A percentile compares a stretch with the other conserved stretches of the same genome.
phyloP scores from a whole-genome alignment of 768 basidiomycete genomes.

The Suillus weaverae region DNA sequence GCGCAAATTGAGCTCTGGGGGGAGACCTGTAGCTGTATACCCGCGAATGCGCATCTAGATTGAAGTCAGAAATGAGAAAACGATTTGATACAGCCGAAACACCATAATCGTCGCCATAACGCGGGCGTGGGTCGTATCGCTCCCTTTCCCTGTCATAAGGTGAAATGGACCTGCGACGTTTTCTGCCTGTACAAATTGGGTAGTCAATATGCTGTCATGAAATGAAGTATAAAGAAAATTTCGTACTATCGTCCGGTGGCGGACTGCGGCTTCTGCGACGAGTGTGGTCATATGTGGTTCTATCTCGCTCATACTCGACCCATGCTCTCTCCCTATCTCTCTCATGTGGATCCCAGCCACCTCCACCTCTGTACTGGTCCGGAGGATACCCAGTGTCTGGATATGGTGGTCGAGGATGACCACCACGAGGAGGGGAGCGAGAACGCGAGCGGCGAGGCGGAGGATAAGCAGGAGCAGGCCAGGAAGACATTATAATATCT shows the following conservation, averaged over 20 bases:
- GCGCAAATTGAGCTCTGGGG: conserved; percentile 53
- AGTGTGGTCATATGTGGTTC: conserved; percentile 63
- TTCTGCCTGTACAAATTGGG: conserved; percentile 49
- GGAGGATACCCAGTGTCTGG: conserved; percentile 55
- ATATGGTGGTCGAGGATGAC: conserved; percentile 55
- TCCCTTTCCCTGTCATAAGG: conserved; percentile 86
- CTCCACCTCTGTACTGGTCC: conserved; percentile 60
- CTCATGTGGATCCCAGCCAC: conserved; percentile 72
- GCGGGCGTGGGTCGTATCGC: conserved; percentile 78
- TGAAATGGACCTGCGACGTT: conserved; percentile 70
- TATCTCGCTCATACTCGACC: conserved; percentile 67
- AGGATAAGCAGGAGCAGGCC: conserved; percentile 70
- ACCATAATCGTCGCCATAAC: conserved; percentile 84
- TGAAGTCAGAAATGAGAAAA: conserved; percentile 10
- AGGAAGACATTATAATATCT: conserved; percentile 66
- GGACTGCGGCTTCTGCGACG: conserved; percentile 81
- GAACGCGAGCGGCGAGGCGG: conserved; percentile 79
- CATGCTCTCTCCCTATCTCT: conserved; percentile 58
- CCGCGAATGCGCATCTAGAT: conserved; percentile 65
- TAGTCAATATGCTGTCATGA: conserved; percentile 3
- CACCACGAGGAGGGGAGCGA: conserved; percentile 63
- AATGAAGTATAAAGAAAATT: conserved; percentile 12
- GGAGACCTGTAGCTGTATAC: conserved; percentile 63
- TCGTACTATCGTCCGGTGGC: conserved; percentile 61
- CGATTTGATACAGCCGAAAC: conserved; percentile 27